These are phyloP conservation scores for Entomortierella lignicola DNA, from an alignment of 192 early-diverging fungal species.

Conservation along the genomic window DNA sequence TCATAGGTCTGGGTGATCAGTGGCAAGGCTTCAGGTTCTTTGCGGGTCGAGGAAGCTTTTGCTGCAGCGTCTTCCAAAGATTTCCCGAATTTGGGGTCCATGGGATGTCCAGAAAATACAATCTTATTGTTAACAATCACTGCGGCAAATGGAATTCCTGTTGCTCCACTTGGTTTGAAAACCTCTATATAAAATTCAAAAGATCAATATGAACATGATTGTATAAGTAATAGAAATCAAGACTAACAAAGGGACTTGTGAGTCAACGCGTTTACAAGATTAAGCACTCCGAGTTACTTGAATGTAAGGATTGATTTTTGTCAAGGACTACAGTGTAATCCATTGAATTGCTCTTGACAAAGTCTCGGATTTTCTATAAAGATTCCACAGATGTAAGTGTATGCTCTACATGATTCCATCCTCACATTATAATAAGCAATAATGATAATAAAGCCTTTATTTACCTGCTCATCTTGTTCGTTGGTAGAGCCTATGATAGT, in stretches of 20 bases:
- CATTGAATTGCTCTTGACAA: conserved; percentile 61
- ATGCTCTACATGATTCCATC: too few relatives aligned
- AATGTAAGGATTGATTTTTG: conserved; percentile 33
- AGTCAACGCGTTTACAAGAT: background rate
- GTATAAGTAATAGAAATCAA: background rate
- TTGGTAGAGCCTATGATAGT: conserved; percentile 64
- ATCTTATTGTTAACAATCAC: conserved; percentile 60
- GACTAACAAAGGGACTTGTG: background rate
- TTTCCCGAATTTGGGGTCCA: conserved; percentile 56
- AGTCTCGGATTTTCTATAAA: conserved; percentile 58
- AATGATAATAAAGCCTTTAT: too few relatives aligned
- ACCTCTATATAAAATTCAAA: too few relatives aligned
- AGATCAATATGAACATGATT: background rate
- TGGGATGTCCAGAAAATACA: conserved; percentile 63
- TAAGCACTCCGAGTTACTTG: conserved; percentile 10
- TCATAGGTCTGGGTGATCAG: conserved; percentile 59
- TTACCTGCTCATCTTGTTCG: conserved; percentile 60
- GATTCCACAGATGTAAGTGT: background rate
- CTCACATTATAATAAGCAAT: too few relatives aligned
- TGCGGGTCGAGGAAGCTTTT: conserved; percentile 37
- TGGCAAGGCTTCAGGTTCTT: conserved; percentile 53
- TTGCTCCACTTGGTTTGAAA: conserved; percentile 56
- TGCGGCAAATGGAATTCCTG: conserved; percentile 66
- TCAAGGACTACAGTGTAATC: conserved; percentile 69
- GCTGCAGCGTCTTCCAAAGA: conserved; percentile 33